A percentile compares a stretch with the other conserved stretches of the same genome.
Evolutionary conservation across 2,329 filamentous ascomycete species (phyloP).

Genomic region (Monilinia vaccinii-corymbosi): DNA sequence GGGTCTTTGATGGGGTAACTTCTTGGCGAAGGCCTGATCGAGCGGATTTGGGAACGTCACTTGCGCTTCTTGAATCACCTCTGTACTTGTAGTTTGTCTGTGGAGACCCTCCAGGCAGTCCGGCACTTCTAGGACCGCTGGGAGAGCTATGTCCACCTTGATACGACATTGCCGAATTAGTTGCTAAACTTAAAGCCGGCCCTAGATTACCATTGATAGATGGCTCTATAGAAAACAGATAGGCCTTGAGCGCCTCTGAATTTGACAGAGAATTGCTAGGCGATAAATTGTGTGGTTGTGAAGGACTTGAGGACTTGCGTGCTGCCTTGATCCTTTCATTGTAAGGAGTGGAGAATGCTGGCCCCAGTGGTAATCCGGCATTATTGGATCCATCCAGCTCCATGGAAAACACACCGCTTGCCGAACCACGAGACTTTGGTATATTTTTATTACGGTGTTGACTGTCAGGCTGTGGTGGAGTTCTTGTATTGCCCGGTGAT

Average conservation of each 20-base stretch:
- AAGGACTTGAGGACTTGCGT: slow-evolving; percentile 24
- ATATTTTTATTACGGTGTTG: slow-evolving; percentile 32
- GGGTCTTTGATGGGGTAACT: slow-evolving; percentile 26
- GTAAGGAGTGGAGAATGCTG: slow-evolving; percentile 60
- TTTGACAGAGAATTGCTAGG: slow-evolving; percentile 17
- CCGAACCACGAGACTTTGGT: slow-evolving; percentile 36
- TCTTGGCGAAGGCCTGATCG: slow-evolving; percentile 29
- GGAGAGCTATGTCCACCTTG: slow-evolving; percentile 10
- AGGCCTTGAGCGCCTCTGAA: slow-evolving; percentile 47
- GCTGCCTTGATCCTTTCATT: slow-evolving; percentile 51
- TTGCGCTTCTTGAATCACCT: slow-evolving; percentile 13
- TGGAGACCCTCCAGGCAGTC: slow-evolving; percentile 10
- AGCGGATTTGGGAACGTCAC: slow-evolving; percentile 12
- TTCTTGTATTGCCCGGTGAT: slow-evolving; percentile 32
- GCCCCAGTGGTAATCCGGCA: slow-evolving; percentile 46
- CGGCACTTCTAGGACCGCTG: slow-evolving; percentile 11
- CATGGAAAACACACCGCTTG: slow-evolving; percentile 52
- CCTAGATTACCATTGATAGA: not conserved
- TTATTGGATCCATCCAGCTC: slow-evolving; percentile 56
- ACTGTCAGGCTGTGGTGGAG: slow-evolving; percentile 21
- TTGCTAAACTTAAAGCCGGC: slow-evolving; percentile 6
- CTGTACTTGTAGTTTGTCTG: slow-evolving; percentile 12
- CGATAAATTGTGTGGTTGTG: slow-evolving; percentile 6
- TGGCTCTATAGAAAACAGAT: slow-evolving; percentile 36
- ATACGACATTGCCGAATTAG: slow-evolving; percentile 7